phyloP scores from a whole-genome alignment of 352 stramenopile species.

The Globisporangium paroecandrum region DNA sequence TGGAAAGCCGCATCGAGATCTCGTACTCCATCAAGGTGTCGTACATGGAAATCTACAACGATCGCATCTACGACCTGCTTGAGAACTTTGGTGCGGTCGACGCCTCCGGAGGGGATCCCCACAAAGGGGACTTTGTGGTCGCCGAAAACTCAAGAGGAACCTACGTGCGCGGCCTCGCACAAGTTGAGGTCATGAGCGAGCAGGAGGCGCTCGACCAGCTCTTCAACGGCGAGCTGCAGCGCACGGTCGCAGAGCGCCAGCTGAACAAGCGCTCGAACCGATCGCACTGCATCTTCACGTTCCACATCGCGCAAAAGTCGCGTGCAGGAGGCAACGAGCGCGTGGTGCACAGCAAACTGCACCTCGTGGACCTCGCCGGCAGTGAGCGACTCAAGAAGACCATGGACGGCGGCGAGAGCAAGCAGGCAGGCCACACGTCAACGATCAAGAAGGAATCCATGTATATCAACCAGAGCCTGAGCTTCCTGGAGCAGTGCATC shows the following conservation, averaged over 20 bases:
- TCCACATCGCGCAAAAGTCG: constrained; percentile 90
- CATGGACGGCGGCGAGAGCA: constrained; percentile 48
- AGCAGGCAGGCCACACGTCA: constrained; percentile 14
- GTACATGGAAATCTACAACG: constrained; percentile 97
- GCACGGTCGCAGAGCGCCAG: constrained; percentile 92
- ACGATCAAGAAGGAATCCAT: constrained; percentile 96
- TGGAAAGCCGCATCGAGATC: constrained; percentile 87
- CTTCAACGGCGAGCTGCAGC: constrained; percentile 89
- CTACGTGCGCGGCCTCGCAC: constrained; percentile 85
- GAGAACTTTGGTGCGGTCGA: constrained; percentile 16
- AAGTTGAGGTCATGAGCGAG: constrained; percentile 73
- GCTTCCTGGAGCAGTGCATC: constrained; percentile 94
- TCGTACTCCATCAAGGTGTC: constrained; percentile 85
- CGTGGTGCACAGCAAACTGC: constrained; percentile 87
- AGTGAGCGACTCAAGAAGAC: constrained; percentile 94
- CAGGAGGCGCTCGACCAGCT: constrained; percentile 90
- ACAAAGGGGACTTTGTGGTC: constrained; percentile 68
- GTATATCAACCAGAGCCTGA: constrained; percentile 97
- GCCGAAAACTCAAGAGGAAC: constrained; percentile 81
- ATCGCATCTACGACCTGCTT: constrained; percentile 92
- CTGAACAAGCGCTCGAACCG: constrained; percentile 94
- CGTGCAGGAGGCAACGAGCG: constrained; percentile 64
- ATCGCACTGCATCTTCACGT: constrained; percentile 92
- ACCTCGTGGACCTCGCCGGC: constrained; percentile 94
- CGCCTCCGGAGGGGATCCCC: background rate